Conservation (phyloP, 805 yeast genomes). For the Barnettozyma wickerhamii region DNA sequence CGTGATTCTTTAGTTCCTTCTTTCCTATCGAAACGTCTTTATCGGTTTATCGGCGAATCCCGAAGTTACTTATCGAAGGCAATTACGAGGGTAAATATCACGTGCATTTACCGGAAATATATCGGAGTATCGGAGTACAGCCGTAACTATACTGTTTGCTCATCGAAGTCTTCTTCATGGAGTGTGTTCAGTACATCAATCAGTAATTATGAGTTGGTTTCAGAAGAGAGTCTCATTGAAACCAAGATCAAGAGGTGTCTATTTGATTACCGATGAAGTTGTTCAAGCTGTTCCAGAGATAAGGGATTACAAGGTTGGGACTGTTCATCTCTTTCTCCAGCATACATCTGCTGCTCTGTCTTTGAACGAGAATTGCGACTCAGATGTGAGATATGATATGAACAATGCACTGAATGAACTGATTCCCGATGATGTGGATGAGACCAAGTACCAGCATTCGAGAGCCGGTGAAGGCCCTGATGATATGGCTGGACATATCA, state of each 20-base stretch:
- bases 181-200: background rate
- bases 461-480: constrained; percentile 71
- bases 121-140: background rate
- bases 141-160: background rate
- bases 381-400: constrained; percentile 73
- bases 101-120: too few species aligned
- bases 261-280: constrained; percentile 68
- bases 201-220: constrained; percentile 43
- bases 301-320: constrained; percentile 55
- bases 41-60: too few species aligned
- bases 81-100: background rate
- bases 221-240: constrained; percentile 51
- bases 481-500: constrained; percentile 82
- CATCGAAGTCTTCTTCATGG: background rate
- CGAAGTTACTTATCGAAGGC: background rate
- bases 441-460: constrained; percentile 22
- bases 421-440: constrained; percentile 55
- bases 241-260: constrained; percentile 62
- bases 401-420: constrained; percentile 54
- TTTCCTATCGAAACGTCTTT: too few species aligned
- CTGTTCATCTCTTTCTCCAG: constrained; percentile 61
- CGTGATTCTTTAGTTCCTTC: too few species aligned
- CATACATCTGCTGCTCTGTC: constrained; percentile 80
- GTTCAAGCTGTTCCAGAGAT: constrained; percentile 52
- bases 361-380: constrained; percentile 75